Base-by-base conservation (phyloP, 129 eudicot genomes). In the Solidago caesia region DNA sequence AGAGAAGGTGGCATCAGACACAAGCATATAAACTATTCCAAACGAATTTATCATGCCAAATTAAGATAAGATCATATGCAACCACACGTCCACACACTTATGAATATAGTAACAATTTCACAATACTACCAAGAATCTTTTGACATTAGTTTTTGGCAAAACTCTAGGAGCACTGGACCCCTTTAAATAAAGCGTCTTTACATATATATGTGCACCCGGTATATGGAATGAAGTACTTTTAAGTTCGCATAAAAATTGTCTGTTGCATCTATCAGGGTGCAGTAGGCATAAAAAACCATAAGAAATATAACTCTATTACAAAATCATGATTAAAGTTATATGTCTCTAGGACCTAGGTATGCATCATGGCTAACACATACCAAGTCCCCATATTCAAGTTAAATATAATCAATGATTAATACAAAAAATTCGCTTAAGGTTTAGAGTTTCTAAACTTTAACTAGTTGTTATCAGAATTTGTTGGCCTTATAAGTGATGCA, bases 1-100 rank as follows among this genome's bases (percentile, higher is more conserved):
- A 81, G 74, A 76, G 77, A 81, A 81, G 83, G 79, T 81, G 77
- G 82, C 75, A 84, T 89, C 87, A 89, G 76, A 71, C 45, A 64
- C 76, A 81, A 76, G 57, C 68, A 82, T 41, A 33, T 48, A 27
- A 61, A 46, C 41, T 29, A 68, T 44, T 27, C 25, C 9, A 26
- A 11, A 44, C 8, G 53, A 11, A 9, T 4, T n/a, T 59, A 63
- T 13, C 43, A 63, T 63, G 48, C 14, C 33, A 63, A n/a, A 29
- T 42, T 43, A 65, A 1, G 14, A 26, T 6, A 6, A 25, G 7
- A 58, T 7, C 41, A 21, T 58, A 16, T 21, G 59, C 25, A n/a
- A n/a, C n/a, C n/a, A n/a, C n/a, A n/a, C n/a, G n/a, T n/a, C n/a
- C n/a, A n/a, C n/a, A n/a, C n/a, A n/a, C n/a, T n/a, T n/a, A n/a